Conservation (phyloP, 805 yeast species). For the Alloascoidea hylecoeti region DNA sequence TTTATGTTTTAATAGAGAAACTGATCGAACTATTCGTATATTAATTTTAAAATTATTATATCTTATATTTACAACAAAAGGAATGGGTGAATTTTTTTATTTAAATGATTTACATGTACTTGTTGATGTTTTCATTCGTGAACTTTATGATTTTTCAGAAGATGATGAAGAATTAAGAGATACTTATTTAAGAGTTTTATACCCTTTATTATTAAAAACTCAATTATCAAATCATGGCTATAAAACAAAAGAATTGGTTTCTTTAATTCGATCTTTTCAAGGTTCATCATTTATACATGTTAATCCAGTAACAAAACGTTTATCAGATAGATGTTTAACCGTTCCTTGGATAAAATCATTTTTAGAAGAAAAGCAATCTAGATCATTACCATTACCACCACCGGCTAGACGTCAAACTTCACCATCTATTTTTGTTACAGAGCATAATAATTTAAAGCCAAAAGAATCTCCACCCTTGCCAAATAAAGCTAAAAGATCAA, state of each 20-base stretch:
- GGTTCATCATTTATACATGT: slow-evolving; percentile 5
- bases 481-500: too few species aligned
- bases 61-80: slow-evolving; percentile 51
- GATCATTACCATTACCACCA: too few species aligned
- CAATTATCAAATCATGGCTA: slow-evolving; percentile 44
- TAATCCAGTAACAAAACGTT: slow-evolving; percentile 11
- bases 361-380: too few species aligned
- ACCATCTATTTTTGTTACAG: too few species aligned
- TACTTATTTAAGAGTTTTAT: slow-evolving; percentile 59
- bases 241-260: slow-evolving; percentile 37
- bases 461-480: too few species aligned
- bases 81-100: slow-evolving; percentile 56
- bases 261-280: slow-evolving; percentile 33
- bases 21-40: slow-evolving; percentile 57
- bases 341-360: slow-evolving; percentile 7
- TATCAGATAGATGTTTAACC: slow-evolving; percentile 13
- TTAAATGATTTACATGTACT: slow-evolving; percentile 76
- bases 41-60: slow-evolving; percentile 70
- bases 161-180: slow-evolving; percentile 43
- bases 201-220: slow-evolving; percentile 55
- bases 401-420: too few species aligned
- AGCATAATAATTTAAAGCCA: too few species aligned
- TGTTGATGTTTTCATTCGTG: slow-evolving; percentile 72
- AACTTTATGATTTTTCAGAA: slow-evolving; percentile 52
- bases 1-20: slow-evolving; percentile 60